These are phyloP conservation scores for Fusarium sp. DNA, from an alignment of 2,329 filamentous ascomycete genomes.

Conservation along the genomic window DNA sequence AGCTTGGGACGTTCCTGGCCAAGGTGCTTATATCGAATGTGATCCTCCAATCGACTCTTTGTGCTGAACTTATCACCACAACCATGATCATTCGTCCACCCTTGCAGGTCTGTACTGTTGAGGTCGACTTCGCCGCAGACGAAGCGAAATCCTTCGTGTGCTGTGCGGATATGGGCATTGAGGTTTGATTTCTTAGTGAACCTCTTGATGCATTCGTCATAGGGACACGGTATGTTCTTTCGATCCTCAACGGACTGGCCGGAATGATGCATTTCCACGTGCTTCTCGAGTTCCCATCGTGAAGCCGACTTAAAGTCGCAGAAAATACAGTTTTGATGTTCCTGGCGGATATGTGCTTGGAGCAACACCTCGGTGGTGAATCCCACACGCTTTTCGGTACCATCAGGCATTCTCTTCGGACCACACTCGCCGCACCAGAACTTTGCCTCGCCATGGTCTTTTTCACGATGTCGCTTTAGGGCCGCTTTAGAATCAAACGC, in stretches of 20 bases:
- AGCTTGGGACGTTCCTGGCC: constrained; percentile 65
- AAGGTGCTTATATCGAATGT: constrained; percentile 86
- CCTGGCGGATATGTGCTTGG: constrained; percentile 79
- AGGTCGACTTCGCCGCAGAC: constrained; percentile 82
- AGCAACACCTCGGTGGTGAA: constrained; percentile 83
- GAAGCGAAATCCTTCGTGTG: constrained; percentile 83
- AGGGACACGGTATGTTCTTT: constrained; percentile 76
- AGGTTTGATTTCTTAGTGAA: constrained; percentile 91
- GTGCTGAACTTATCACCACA: constrained; percentile 84
- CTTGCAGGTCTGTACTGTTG: constrained; percentile 67
- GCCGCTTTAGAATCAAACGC: constrained; percentile 82
- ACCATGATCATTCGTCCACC: constrained; percentile 76
- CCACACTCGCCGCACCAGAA: constrained; percentile 85
- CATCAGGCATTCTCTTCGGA: constrained; percentile 56
- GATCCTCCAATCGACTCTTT: constrained; percentile 85
- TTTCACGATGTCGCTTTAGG: constrained; percentile 78
- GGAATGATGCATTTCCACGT: constrained; percentile 84
- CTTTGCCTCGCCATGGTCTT: constrained; percentile 77
- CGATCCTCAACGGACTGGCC: constrained; percentile 73
- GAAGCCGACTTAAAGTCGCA: constrained; percentile 79
- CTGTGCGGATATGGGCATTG: constrained; percentile 81
- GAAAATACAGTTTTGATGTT: constrained; percentile 82
- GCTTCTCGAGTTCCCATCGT: constrained; percentile 78
- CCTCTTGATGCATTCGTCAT: constrained; percentile 77
- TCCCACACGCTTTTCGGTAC: constrained; percentile 61